Base-by-base conservation (phyloP, 352 stramenopile species). In the Globisporangium paddicum region DNA sequence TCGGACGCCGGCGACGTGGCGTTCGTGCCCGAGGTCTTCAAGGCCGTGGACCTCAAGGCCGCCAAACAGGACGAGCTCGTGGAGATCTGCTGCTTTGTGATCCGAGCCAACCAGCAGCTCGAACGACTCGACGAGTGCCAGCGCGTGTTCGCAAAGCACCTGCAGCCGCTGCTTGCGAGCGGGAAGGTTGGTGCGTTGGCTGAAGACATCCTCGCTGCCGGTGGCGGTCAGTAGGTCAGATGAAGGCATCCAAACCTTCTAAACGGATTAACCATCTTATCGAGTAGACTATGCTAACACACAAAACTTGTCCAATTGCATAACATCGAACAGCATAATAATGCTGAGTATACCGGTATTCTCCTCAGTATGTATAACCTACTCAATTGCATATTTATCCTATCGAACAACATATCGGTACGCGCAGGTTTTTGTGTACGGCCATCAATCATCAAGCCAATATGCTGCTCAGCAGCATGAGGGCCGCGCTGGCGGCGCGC, bases 1-100 rank as follows among this genome's bases (percentile, higher is more conserved):
- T 62, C 67, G 13, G 42, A 58, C 1, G 37, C 26, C 35, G 66
- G 51, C 19, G 72, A 81, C 58, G 65, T 63, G 34, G 52, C 34
- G 5, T 72, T 71, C 21, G 72, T 81, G 64, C 47, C 62, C 1
- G 57, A 76, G 28, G 34, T 75, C 7, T 74, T 81, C 28, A 55
- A 75, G 2, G 38, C 71, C 16, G 70, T 67, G 26, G 64, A 81
- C 48, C 44, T 66, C 8, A 45, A 48, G 3, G 55, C 60, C 4
- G 60, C 53, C 16, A 64, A 55, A 8, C 60, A 66, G 41, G 67
- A 71, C 10, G 47, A 77, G 19, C 18, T 62, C 28, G 57, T 69
- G 18, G 48, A 56, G 26, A 67, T 81, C 35, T 55, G 68, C 23
- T 67, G 25, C 26, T 50, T 53, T 44, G 57, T 64, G 34, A 67